These are phyloP conservation scores for Leptodermis oblonga DNA, from an alignment of 257 asterid genomes.

Conservation along the genomic window DNA sequence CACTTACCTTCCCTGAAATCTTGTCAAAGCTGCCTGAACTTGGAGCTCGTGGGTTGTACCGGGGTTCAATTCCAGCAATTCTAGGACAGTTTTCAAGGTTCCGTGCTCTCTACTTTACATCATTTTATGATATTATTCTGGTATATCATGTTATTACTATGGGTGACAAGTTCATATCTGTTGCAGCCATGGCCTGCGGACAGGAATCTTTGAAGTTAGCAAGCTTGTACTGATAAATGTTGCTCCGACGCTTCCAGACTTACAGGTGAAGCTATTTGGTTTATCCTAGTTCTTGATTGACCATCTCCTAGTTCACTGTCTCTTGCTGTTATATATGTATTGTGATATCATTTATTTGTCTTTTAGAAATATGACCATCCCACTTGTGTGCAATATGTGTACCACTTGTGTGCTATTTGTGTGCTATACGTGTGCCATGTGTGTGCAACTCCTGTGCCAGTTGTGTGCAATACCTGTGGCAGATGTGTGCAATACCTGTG, in stretches of 20 bases:
- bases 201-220: slow-evolving; percentile 96
- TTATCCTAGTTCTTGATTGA: not conserved
- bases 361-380: not conserved
- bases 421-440: too few relatives aligned
- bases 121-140: not conserved
- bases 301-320: too few relatives aligned
- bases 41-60: slow-evolving; percentile 78
- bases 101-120: slow-evolving; percentile 12
- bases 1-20: slow-evolving; percentile 80
- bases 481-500: too few relatives aligned
- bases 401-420: too few relatives aligned
- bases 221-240: slow-evolving; percentile 75
- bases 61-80: slow-evolving; percentile 97
- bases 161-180: slow-evolving; percentile 13
- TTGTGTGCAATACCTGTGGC: too few relatives aligned
- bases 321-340: not conserved
- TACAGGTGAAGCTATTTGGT: slow-evolving; percentile 55
- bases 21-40: slow-evolving; percentile 80
- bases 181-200: slow-evolving; percentile 91
- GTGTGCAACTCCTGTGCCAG: too few relatives aligned
- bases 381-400: too few relatives aligned
- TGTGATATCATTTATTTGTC: not conserved
- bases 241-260: slow-evolving; percentile 91
- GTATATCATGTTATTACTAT: not conserved
- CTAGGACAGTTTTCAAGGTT: slow-evolving; percentile 96